These are phyloP conservation scores for Fagopyrum esculentum DNA, from an alignment of 148 eudicot species.

Conservation along the genomic window DNA sequence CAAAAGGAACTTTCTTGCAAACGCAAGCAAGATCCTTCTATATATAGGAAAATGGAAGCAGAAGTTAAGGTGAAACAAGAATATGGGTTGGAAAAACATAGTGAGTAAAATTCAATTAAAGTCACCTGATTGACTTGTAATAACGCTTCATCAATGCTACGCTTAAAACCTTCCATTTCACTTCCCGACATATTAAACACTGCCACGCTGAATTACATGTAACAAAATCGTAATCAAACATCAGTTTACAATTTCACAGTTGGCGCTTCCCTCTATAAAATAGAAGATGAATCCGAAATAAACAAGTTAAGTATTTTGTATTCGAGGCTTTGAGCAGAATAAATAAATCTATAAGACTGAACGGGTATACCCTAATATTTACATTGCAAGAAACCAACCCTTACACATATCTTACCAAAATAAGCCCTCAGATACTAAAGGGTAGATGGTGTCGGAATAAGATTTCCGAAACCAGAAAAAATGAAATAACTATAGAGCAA, in stretches of 20 bases:
- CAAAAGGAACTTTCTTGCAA: background rate
- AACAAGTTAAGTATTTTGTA: background rate
- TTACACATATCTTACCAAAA: background rate
- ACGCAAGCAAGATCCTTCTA: background rate
- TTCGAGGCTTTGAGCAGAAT: background rate
- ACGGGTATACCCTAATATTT: background rate
- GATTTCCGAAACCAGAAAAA: background rate
- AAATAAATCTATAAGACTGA: background rate
- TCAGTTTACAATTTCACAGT: background rate
- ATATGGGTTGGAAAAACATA: background rate
- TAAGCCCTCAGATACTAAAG: background rate
- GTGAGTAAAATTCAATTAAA: background rate
- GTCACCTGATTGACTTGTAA: slow-evolving; percentile 40
- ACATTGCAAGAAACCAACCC: background rate
- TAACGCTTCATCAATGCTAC: slow-evolving; percentile 31
- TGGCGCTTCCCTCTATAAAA: background rate
- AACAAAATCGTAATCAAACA: background rate
- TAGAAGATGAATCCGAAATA: background rate
- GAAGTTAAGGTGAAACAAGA: background rate
- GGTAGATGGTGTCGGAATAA: background rate
- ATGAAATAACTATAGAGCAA: background rate
- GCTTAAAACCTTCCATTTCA: slow-evolving; percentile 26
- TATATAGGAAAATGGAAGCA: background rate
- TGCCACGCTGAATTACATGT: slow-evolving; percentile 4
- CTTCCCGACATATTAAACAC: slow-evolving; percentile 15